These are phyloP conservation scores for Ilex aquifolium DNA, from an alignment of 257 asterid genomes.

Conservation along the genomic window DNA sequence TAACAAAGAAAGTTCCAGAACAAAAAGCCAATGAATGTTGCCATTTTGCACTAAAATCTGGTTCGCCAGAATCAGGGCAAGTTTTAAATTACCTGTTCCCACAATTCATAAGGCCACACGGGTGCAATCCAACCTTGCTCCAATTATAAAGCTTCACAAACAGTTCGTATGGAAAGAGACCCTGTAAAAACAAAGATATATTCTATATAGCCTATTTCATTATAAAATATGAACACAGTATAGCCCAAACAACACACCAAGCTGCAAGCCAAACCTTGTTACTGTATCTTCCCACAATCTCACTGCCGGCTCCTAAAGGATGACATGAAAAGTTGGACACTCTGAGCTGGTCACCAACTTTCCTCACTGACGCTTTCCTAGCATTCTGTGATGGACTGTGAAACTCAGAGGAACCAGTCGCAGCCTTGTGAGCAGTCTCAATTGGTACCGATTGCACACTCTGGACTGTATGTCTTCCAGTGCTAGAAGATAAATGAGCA, in stretches of 20 bases:
- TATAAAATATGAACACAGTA: neutral
- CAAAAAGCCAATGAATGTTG: too few relatives aligned
- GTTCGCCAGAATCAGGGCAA: slow-evolving; percentile 10
- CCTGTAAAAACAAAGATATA: slow-evolving; percentile 45
- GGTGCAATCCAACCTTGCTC: slow-evolving; percentile 56
- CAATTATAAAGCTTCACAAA: slow-evolving; percentile 75
- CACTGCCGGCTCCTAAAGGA: slow-evolving; percentile 32
- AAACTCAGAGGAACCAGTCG: slow-evolving; percentile 25
- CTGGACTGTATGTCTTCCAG: slow-evolving; percentile 18
- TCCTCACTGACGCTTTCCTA: slow-evolving; percentile 28
- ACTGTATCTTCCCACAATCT: slow-evolving; percentile 33
- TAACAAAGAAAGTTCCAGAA: too few relatives aligned
- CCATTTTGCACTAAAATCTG: too few relatives aligned
- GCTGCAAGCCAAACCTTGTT: slow-evolving; percentile 4
- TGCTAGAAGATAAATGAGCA: slow-evolving; percentile 25
- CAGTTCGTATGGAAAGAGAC: slow-evolving; percentile 56
- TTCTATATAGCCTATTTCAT: neutral
- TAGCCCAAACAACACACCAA: neutral
- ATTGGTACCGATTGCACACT: slow-evolving; percentile 25
- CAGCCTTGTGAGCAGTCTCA: slow-evolving; percentile 14
- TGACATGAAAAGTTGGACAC: slow-evolving; percentile 28
- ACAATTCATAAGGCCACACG: slow-evolving; percentile 71
- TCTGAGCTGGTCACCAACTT: slow-evolving; percentile 40
- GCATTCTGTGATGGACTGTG: slow-evolving; percentile 18
- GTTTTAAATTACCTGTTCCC: slow-evolving; percentile 66